These are phyloP conservation scores for Marsdenia floribunda DNA, from an alignment of 257 asterid species.

Conservation along the genomic window DNA sequence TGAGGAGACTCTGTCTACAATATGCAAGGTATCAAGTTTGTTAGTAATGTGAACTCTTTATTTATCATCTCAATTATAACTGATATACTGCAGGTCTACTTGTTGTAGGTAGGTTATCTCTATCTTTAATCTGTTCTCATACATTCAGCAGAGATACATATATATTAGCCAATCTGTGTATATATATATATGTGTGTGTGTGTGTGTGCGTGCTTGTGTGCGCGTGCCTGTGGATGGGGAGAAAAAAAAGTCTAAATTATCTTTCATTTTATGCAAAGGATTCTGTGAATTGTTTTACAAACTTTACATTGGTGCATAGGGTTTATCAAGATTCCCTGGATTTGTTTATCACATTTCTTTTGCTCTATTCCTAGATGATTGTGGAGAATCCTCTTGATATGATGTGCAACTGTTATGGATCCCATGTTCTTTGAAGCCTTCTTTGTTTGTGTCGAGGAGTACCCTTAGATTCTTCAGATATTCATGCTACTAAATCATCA, in stretches of 20 bases:
- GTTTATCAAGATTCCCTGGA: not conserved
- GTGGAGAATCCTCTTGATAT: conserved; percentile 59
- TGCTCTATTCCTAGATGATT: conserved; percentile 42
- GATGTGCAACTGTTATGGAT: conserved; percentile 91
- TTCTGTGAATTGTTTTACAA: not conserved
- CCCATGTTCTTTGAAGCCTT: conserved; percentile 90
- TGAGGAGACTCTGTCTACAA: conserved; percentile 47
- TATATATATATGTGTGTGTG: not conserved
- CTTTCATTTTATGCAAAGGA: not conserved
- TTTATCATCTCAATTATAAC: not conserved
- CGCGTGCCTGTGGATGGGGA: too few relatives aligned
- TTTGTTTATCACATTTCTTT: not conserved
- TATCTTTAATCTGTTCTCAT: not conserved
- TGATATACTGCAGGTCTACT: not conserved
- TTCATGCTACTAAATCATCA: conserved; percentile 65
- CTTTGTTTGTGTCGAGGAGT: conserved; percentile 85
- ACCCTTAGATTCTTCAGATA: conserved; percentile 62
- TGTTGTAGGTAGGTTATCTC: not conserved
- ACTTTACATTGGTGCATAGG: not conserved
- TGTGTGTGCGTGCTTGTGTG: too few relatives aligned
- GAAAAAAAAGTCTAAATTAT: not conserved
- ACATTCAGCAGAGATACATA: not conserved
- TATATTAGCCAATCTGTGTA: not conserved
- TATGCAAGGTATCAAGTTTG: conserved; percentile 57
- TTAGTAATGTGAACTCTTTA: not conserved